Evolutionary conservation across 2,329 filamentous ascomycete species (phyloP), one percentile per base, ranked within the genome.

Genomic region (Gliomastix tumulicola): DNA sequence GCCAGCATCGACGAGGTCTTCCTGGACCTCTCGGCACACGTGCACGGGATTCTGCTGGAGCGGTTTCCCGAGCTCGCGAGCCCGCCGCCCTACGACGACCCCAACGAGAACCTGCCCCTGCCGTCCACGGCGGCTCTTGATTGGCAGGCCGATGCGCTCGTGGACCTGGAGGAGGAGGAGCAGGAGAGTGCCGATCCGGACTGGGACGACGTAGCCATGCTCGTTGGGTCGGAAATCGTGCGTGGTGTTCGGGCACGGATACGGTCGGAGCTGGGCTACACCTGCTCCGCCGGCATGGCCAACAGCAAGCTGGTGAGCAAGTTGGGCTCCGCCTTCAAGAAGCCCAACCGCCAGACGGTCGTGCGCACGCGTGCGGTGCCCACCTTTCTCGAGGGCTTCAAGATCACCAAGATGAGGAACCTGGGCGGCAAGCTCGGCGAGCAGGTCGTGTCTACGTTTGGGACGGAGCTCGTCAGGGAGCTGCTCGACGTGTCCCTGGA

Each of bases 1-100:
- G 92, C 90, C 15, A 83, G 88, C 51, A 85, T 97, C 38, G 92
- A 98, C 55, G 92, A 98, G 60, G 88, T 96, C 8, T 98, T 96
- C 53, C 66, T 97, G 41, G 92, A 98, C 59, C 62, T 98, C 34
- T 94, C 88, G 9, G 82, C 84, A 1, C 84, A 96, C 42, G 74
- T 96, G 4, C 85, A 94, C 57, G 71, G 71, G 3, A 69, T 84
- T 20, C 63, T 98, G 34, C 60, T 95, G 28, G 71, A 85, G 46
- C 68, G 85, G 35, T 95, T 88, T 57, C 79, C 86, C 1, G 82
- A 92, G 55, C 61, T 97, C 34, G 47, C 49, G 10, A 51, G 43
- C 11, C 76, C 79, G 6, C 69, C 82, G n/a, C 82, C 82, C 2
- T 84, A 86, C 46, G 80, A 87, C 46, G 83, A 92, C 49, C 74